Evolutionary conservation across 2,329 filamentous ascomycete species (phyloP), one percentile per base, ranked within the genome.

Genomic region (Rutstroemia sp.): DNA sequence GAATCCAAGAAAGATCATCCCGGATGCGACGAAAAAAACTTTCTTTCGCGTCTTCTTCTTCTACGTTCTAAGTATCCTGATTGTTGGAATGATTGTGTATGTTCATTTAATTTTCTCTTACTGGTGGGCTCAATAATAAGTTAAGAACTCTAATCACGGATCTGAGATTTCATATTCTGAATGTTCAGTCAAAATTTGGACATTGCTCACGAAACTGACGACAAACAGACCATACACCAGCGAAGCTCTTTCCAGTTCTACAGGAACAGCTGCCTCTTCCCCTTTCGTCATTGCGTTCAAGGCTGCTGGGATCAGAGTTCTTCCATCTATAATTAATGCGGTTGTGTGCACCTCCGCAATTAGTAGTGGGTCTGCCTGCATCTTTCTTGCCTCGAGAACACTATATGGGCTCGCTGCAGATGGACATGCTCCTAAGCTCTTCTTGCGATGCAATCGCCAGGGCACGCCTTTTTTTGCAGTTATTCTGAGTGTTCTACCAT

Each of bases 251-350:
- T 75, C 85, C 34, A 48, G 30, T 5, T 62, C 60, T 4, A 63
- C 59, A 1, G 70, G 76, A 64, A 68, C 73, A 49, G 76, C 79
- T 7, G 77, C 78, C 1, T 74, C 79, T 64, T 75, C 71, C 2
- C 86, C 85, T 12, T 89, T 86, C 65, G 87, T 92, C 56, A 88
- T 92, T 61, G 88, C 87, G 17, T 83, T 86, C 42, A 76, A 79
- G 9, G 79, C 81, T 19, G 87, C 87, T 1, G 83, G 84, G 1
- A 84, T 92, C 57, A 77, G 76, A 8, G 84, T 79, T 3, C 79
- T 92, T 4, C 84, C 87, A 0, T 83, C 82, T 7, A 80, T 92
- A 53, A 85, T 92, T 70, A 92, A 92, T 68, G 87, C 86, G 38
- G 77, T 91, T 34, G 85, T 92, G 63, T 76, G 91, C 62, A 88